phyloP scores from a whole-genome alignment of 805 yeast species.

The Kuraishia borneana region DNA sequence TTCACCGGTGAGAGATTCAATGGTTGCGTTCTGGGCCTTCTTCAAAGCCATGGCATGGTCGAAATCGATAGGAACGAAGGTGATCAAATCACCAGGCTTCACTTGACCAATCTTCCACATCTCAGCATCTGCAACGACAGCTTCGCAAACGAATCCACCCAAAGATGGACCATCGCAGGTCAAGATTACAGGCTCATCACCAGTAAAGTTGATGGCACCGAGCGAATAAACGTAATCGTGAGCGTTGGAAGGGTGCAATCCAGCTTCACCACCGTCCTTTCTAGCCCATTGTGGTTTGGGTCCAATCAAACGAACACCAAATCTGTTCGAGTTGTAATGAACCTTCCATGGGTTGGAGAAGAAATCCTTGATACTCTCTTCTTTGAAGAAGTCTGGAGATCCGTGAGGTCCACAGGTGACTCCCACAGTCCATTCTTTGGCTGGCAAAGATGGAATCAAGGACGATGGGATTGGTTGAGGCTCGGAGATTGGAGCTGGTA shows the following conservation, averaged over 20 bases:
- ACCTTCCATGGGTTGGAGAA: constrained; percentile 81
- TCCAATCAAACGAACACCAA: constrained; percentile 89
- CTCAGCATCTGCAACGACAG: constrained; percentile 91
- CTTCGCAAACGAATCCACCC: constrained; percentile 96
- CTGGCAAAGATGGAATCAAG: constrained; percentile 42
- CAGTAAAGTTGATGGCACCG: constrained; percentile 96
- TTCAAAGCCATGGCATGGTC: constrained; percentile 59
- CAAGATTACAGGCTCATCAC: constrained; percentile 95
- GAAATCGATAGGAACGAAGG: constrained; percentile 68
- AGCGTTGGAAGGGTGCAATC: constrained; percentile 96
- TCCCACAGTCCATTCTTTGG: constrained; percentile 70
- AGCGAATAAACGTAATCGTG: constrained; percentile 95
- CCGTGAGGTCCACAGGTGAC: constrained; percentile 98
- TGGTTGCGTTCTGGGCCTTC: constrained; percentile 42
- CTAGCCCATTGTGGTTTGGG: constrained; percentile 98
- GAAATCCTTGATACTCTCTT: constrained; percentile 66
- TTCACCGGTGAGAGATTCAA: constrained; percentile 33
- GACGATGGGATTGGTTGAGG: constrained; percentile 49
- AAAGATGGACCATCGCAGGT: constrained; percentile 97
- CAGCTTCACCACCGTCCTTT: constrained; percentile 94
- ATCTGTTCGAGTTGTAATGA: constrained; percentile 93
- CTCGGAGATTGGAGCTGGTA: constrained; percentile 61
- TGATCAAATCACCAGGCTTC: constrained; percentile 83
- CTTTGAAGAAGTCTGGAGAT: constrained; percentile 84
- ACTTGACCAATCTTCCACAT: constrained; percentile 99